A percentile compares a stretch with the other conserved stretches of the same genome.
phyloP scores from a whole-genome alignment of 257 asterid genomes.

The Solanum chmielewskii region DNA sequence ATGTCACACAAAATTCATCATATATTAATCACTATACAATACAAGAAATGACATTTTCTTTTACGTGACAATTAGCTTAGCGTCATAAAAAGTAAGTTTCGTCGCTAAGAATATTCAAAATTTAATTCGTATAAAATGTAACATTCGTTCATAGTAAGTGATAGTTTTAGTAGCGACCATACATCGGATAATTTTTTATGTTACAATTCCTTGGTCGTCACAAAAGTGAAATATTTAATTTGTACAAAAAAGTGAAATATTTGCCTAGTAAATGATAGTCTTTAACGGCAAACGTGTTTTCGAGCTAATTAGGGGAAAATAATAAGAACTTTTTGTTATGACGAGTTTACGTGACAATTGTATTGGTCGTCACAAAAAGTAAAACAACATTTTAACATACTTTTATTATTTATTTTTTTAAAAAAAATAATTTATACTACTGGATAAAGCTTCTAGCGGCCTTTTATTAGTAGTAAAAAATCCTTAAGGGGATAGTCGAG shows the following conservation, averaged over 20 bases:
- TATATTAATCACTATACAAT: background rate
- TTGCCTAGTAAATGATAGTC: background rate
- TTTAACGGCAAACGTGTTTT: background rate
- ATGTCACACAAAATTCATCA: background rate
- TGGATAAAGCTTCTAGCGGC: background rate
- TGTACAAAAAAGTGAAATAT: background rate
- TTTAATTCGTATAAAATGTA: background rate
- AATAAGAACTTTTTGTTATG: background rate
- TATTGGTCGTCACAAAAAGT: background rate
- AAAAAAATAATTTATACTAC: too few relatives aligned
- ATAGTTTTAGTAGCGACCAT: background rate
- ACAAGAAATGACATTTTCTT: background rate
- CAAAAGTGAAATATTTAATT: background rate
- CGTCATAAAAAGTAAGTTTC: background rate
- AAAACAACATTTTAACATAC: background rate
- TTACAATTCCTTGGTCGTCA: background rate
- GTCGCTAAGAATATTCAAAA: background rate
- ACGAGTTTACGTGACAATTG: background rate
- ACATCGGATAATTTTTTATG: background rate
- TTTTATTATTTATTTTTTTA: too few relatives aligned
- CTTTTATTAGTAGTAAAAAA: too few relatives aligned
- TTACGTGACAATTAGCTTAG: background rate
- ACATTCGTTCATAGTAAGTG: background rate
- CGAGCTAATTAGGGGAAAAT: background rate
- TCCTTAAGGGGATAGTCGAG: background rate